Conservation (phyloP, 1,139 yeast genomes). For the Hyphopichia khmerensis region DNA sequence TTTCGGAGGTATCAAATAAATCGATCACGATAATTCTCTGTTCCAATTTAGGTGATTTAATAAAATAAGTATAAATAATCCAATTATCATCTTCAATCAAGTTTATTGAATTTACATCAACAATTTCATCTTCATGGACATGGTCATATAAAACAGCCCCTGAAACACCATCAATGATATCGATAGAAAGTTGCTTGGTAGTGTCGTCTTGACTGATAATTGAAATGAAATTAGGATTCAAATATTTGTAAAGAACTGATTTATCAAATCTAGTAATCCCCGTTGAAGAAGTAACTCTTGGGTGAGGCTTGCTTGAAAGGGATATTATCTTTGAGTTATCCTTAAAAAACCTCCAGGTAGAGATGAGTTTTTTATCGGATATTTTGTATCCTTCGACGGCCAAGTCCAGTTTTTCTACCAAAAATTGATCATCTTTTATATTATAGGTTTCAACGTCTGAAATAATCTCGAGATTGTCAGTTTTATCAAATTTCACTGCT, state of each 20-base stretch:
- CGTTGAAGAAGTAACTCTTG: slow-evolving; percentile 55
- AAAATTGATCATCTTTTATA: slow-evolving; percentile 12
- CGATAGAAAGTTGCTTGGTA: slow-evolving; percentile 34
- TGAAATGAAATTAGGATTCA: slow-evolving; percentile 68
- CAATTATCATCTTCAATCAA: slow-evolving; percentile 80
- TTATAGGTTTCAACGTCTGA: neutral
- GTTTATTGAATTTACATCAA: slow-evolving; percentile 40
- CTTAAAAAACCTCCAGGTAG: slow-evolving; percentile 31
- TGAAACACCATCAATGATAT: slow-evolving; percentile 64
- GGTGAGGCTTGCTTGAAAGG: slow-evolving; percentile 28
- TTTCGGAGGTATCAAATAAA: slow-evolving; percentile 63
- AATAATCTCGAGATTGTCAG: slow-evolving; percentile 2
- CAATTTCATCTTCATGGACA: slow-evolving; percentile 39
- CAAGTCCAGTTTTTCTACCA: slow-evolving; percentile 12
- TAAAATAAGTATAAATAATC: slow-evolving; percentile 68
- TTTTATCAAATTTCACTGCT: slow-evolving; percentile 4
- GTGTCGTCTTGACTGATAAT: slow-evolving; percentile 45
- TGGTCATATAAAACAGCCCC: slow-evolving; percentile 62
- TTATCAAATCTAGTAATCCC: slow-evolving; percentile 73
- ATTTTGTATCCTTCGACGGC: slow-evolving; percentile 24
- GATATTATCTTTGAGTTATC: slow-evolving; percentile 15
- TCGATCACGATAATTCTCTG: slow-evolving; percentile 73
- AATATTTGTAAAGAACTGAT: slow-evolving; percentile 78
- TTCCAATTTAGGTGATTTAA: slow-evolving; percentile 49
- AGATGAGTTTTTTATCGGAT: slow-evolving; percentile 10